A percentile compares a stretch with the other conserved stretches of the same genome.
phyloP scores from a whole-genome alignment of 257 asterid genomes.

The Prunella vulgaris region DNA sequence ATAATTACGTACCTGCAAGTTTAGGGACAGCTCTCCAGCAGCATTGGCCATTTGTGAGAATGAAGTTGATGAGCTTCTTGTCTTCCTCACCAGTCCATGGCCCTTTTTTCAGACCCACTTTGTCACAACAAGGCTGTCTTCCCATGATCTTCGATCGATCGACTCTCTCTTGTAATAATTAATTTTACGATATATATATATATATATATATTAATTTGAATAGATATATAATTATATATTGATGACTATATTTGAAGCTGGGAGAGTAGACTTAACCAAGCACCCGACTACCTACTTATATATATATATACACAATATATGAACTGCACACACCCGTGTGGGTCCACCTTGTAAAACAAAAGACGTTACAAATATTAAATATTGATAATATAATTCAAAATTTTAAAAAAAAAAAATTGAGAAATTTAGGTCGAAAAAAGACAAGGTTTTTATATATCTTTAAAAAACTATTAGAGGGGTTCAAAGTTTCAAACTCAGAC shows the following conservation, averaged over 20 bases:
- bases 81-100: constrained; percentile 98
- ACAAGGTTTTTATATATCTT: background rate
- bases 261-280: background rate
- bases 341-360: constrained; percentile 9
- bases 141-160: constrained; percentile 62
- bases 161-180: no score
- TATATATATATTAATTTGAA: no score
- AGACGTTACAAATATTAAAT: background rate
- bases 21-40: constrained; percentile 99
- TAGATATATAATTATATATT: no score
- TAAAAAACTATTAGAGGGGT: background rate
- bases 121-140: constrained; percentile 93
- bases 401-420: no score
- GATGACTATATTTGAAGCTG: background rate
- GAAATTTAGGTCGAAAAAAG: background rate
- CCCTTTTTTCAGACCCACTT: constrained; percentile 91
- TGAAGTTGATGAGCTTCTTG: constrained; percentile 72
- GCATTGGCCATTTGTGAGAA: constrained; percentile 85
- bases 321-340: background rate
- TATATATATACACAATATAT: constrained; percentile 16
- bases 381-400: background rate
- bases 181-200: no score
- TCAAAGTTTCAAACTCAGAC: constrained; percentile 2
- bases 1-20: constrained; percentile 62
- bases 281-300: constrained; percentile 21